phyloP scores from a whole-genome alignment of 805 yeast genomes.

The Lipomyces chichibuensis region DNA sequence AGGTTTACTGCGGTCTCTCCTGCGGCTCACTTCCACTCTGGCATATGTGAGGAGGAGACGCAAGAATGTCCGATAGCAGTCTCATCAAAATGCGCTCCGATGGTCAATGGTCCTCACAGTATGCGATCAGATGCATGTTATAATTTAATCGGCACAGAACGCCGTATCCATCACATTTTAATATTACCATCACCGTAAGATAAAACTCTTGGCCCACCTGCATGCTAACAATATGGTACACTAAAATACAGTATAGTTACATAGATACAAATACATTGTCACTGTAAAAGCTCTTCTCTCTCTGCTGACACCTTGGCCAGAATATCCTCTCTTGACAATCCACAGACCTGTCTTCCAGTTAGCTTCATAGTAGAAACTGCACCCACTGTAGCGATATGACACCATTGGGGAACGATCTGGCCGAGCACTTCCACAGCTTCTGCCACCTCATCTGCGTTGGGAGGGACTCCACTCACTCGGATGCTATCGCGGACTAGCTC shows the following conservation, averaged over 20 bases:
- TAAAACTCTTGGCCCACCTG: no score
- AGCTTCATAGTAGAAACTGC: background rate
- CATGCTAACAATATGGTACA: background rate
- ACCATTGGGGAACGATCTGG: conserved; percentile 9
- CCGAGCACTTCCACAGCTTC: conserved; percentile 2
- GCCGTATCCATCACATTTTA: no score
- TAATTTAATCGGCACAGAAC: no score
- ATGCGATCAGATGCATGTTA: no score
- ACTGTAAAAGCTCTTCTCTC: background rate
- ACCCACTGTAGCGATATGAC: background rate
- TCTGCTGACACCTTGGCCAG: background rate
- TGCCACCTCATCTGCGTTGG: background rate
- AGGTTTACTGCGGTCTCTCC: background rate
- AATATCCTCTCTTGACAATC: background rate
- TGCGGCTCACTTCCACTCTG: background rate
- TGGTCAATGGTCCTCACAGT: no score
- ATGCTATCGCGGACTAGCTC: background rate
- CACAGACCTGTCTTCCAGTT: background rate
- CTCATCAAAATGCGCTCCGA: no score
- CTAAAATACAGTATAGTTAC: background rate
- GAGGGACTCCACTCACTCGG: background rate
- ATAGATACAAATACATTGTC: background rate
- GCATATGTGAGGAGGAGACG: no score
- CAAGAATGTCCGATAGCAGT: no score
- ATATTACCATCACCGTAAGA: no score